Evolutionary conservation across 305 asterid genomes (phyloP), one percentile per base, ranked within the genome.

Genomic region (Petunia hybrid): DNA sequence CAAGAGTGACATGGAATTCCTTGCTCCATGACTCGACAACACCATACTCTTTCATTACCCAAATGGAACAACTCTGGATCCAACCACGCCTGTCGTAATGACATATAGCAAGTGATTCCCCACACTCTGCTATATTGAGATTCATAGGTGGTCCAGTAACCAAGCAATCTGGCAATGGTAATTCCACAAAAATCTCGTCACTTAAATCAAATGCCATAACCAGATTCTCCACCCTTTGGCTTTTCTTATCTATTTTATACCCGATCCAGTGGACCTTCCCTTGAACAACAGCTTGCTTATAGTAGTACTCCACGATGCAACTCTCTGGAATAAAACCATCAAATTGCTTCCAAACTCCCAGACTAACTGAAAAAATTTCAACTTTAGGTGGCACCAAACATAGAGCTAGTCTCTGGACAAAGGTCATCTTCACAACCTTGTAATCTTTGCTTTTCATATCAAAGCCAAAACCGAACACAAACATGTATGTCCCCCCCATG

Each of bases 201-300:
- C 55, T 63, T 38, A 88, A 8, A 42, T 83, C 63, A 78, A 88
- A 88, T 66, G 67, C 22, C 88, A 88, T 80, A 6, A 88, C 69
- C 64, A 79, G 48, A 71, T 73, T 81, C n/a, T 81, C 62, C 51
- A 5, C 8, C 56, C 10, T 40, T 10, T 48, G 8, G 8, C 48
- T 22, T 0, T 61, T 22, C 57, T 42, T 39, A 10, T 59, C 35
- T 63, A 55, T 16, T 10, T 46, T 78, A 46, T 78, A 86, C 14
- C 84, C 91, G 43, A 75, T 64, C 91, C 91, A 85, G 53, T 88
- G 86, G 35, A 81, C 82, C 51, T 83, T 84, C 38, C 85, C 86
- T 4, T 64, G 57, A 38, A 86, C 64, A 66, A 82, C 57, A 5
- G 80, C 91, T 71, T 85, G 87, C 36, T 85, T 63, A 86, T 82